Base-by-base conservation (phyloP, 148 eudicot genomes). In the Euryodendron excelsum region DNA sequence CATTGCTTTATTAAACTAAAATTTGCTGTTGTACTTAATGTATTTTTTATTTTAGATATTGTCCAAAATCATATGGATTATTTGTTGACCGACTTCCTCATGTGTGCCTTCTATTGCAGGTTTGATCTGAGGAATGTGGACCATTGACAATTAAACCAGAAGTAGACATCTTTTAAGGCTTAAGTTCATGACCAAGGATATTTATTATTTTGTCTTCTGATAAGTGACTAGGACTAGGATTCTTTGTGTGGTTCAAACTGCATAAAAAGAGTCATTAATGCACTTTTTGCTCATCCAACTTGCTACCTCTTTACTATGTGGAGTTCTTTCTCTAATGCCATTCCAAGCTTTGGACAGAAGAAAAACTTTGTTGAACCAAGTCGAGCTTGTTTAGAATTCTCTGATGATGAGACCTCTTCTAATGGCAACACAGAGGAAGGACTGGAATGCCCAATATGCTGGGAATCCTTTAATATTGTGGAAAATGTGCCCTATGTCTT, bases 361-460 rank as follows among this genome's bases (percentile, higher is more conserved):
- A 88, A 81, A 74, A 82, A 74, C 61, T 66, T 82, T n/a, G 69
- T 77, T 30, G 90, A 85, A 76, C 82, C 82, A 81, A 83, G 77
- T 76, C 73, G 65, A 55, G 70, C 81, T 66, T 78, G 85, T 79
- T 77, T 53, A 65, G 96, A 90, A 18, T 61, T 61, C 50, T 92
- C 94, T 0, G 97, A 92, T 68, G 97, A 92, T 61, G 97, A 92
- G 44, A 84, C 80, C 79, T 82, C 87, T 60, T 85, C 92, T 47
- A 83, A 84, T 73, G 77, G 85, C 59, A 90, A 90, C 79, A 67
- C 79, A 45, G 94, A 89, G 67, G 97, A 90, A 79, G 92, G 90
- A 76, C 73, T 92, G 44, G 97, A 92, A 77, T 92, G 97, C 81
- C 97, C 91, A 25, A 90, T 92, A 79, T 92, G 97, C 75, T 92